Percentiles rank a stretch among this genome's conserved stretches.
phyloP scores from a whole-genome alignment of 2,329 filamentous ascomycete genomes.

The Ophiostoma angusticollis region DNA sequence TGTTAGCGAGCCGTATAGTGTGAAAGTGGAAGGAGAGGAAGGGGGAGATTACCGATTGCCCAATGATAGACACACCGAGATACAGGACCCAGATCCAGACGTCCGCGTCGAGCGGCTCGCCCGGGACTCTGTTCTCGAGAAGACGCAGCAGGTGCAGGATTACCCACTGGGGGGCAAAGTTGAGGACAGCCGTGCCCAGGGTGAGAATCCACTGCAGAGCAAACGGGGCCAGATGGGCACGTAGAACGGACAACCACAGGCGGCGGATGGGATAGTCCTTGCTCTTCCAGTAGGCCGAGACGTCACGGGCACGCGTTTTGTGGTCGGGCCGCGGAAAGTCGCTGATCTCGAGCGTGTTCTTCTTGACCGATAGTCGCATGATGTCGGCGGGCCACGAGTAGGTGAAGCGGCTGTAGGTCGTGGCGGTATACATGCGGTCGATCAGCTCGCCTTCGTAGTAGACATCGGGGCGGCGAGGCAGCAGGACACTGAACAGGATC shows the following conservation, averaged over 20 bases:
- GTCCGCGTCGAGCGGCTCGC: conserved; percentile 32
- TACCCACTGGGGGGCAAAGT: conserved; percentile 57
- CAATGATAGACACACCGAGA: conserved; percentile 46
- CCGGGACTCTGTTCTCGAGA: conserved; percentile 42
- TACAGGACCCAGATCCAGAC: conserved; percentile 57
- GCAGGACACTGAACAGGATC: conserved; percentile 34
- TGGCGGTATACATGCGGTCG: conserved; percentile 49
- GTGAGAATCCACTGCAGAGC: conserved; percentile 46
- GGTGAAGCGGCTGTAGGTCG: conserved; percentile 47
- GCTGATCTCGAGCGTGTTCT: conserved; percentile 45
- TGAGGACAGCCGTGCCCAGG: conserved; percentile 40
- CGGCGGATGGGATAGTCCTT: conserved; percentile 30
- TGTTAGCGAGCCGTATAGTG: conserved; percentile 21
- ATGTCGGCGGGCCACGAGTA: conserved; percentile 51
- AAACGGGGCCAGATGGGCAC: conserved; percentile 44
- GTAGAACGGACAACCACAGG: conserved; percentile 48
- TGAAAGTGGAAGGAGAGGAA: background rate
- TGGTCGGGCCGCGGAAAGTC: conserved; percentile 52
- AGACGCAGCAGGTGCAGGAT: conserved; percentile 52
- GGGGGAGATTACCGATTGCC: conserved; percentile 30
- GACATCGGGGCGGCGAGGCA: conserved; percentile 57
- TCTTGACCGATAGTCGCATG: conserved; percentile 40
- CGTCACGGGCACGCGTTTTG: conserved; percentile 36
- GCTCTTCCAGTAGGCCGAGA: conserved; percentile 35
- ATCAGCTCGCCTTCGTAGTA: conserved; percentile 46